Percentiles rank a stretch among this genome's conserved stretches.
These are phyloP conservation scores for Gypsophila paniculata DNA, from an alignment of 179 eudicot genomes.

Conservation along the genomic window DNA sequence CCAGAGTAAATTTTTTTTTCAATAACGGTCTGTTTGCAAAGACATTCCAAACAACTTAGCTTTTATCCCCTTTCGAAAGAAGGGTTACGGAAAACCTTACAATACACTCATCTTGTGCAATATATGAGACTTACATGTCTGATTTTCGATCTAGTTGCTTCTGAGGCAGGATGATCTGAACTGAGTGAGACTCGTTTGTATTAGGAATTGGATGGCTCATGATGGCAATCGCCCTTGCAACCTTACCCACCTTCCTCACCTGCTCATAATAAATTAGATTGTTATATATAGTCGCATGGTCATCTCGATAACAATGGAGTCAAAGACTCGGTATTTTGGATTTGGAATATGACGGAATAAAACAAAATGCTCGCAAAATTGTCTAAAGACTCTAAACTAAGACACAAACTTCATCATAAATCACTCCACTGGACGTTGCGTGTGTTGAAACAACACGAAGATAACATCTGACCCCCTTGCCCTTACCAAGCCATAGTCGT, in stretches of 20 bases:
- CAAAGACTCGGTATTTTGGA: not conserved
- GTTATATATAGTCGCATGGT: not conserved
- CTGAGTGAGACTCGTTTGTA: constrained; percentile 65
- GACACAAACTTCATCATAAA: too few relatives aligned
- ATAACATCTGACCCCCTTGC: too few relatives aligned
- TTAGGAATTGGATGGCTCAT: constrained; percentile 80
- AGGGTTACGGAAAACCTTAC: too few relatives aligned
- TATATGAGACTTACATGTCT: constrained; percentile 46
- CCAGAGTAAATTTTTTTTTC: too few relatives aligned
- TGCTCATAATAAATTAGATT: constrained; percentile 19
- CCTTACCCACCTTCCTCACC: constrained; percentile 63
- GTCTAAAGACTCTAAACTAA: not conserved
- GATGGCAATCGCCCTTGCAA: constrained; percentile 65
- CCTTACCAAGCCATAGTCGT: too few relatives aligned
- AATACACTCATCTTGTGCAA: not conserved
- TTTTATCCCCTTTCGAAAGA: not conserved
- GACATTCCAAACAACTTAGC: not conserved
- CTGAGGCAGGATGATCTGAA: constrained; percentile 67
- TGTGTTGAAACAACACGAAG: too few relatives aligned
- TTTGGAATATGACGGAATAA: not conserved
- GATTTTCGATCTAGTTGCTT: constrained; percentile 72
- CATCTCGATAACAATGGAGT: too few relatives aligned
- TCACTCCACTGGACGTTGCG: not conserved
- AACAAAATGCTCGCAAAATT: not conserved
- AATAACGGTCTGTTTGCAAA: not conserved